Base-by-base conservation (phyloP, 2,329 filamentous ascomycete species). In the Cercospora beticola region DNA sequence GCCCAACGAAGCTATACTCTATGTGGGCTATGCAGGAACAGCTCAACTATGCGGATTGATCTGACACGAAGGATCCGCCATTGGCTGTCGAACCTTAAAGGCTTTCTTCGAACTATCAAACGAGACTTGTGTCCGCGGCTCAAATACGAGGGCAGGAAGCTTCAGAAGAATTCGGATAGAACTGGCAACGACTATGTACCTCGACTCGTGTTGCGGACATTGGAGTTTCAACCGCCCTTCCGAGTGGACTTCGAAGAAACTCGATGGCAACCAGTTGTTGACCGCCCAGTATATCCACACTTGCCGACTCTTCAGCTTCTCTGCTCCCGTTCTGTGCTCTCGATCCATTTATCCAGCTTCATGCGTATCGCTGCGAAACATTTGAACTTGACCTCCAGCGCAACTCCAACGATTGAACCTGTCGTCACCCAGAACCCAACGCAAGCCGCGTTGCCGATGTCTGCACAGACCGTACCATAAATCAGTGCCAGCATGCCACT, bases 1-100 rank as follows among this genome's bases (percentile, higher is more conserved):
- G 72, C 31, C 78, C 78, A n/a, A 79, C 77, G 0, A 79, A 79
- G 71, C 69, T 79, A 6, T 79, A 76, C 74, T 73, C 71, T 31
- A 75, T 76, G 72, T 79, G 77, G 78, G 73, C 74, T 16, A 64
- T 75, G 67, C 71, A 74, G 62, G 70, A 77, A 40, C 73, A 78
- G 64, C 61, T 74, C 21, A 68, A 67, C 12, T 33, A 43, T 28
- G 31, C 23, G 16, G 31, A 58, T 58, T 63, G n/a, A 43, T n/a
- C 16, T 10, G 49, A 28, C 23, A 26, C 10, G 14, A 54, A 54
- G 12, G 5, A 30, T 14, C 6, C 21, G 23, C 23, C 12, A 54
- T 3, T 16, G 12, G 49, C 14, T 26, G 26, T 5, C 12, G 14
- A 28, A 54, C 5, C 4, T 10, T 4, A 23, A 3, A 18, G 18